Conservation (phyloP, 1,284 basidiomycete genomes). For the Boletellus dicymbophilus region DNA sequence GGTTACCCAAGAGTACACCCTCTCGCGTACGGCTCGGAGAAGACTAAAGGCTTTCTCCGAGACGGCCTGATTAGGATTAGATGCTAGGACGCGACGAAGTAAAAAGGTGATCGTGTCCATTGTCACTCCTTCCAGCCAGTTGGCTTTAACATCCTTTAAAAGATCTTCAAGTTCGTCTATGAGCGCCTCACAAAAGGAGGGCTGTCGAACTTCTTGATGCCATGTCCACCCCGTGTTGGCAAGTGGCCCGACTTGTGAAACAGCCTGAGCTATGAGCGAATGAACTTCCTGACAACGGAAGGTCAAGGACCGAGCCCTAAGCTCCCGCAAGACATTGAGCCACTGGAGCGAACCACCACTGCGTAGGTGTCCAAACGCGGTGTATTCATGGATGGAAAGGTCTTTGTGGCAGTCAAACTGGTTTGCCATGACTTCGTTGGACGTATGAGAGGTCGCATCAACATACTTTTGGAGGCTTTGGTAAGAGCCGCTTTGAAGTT, state of each 20-base stretch:
- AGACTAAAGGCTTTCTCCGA: conserved; percentile 15
- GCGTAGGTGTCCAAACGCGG: conserved; percentile 41
- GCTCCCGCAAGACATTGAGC: conserved; percentile 47
- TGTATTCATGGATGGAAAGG: conserved; percentile 43
- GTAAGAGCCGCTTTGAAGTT: conserved; percentile 35
- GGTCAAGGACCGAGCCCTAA: conserved; percentile 40
- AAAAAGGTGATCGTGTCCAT: conserved; percentile 38
- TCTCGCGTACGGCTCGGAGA: conserved; percentile 32
- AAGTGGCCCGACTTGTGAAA: conserved; percentile 40
- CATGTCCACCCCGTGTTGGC: conserved; percentile 22
- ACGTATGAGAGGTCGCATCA: conserved; percentile 36
- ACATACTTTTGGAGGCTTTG: conserved; percentile 36
- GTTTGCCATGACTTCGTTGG: conserved; percentile 42
- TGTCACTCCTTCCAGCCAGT: conserved; percentile 44
- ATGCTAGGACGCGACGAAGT: conserved; percentile 36
- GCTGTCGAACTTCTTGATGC: conserved; percentile 33
- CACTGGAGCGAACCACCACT: conserved; percentile 47
- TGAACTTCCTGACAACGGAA: conserved; percentile 42
- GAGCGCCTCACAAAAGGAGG: conserved; percentile 34
- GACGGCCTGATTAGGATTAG: conserved; percentile 9
- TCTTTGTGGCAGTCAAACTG: conserved; percentile 39
- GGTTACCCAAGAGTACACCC: conserved; percentile 37
- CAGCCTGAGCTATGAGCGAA: conserved; percentile 40
- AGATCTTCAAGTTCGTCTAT: conserved; percentile 34
- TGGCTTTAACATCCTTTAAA: conserved; percentile 32